Percentiles rank a stretch among this genome's conserved stretches.
These are phyloP conservation scores for Gloeostereum incarnatum DNA, from an alignment of 768 basidiomycete genomes.

Conservation along the genomic window DNA sequence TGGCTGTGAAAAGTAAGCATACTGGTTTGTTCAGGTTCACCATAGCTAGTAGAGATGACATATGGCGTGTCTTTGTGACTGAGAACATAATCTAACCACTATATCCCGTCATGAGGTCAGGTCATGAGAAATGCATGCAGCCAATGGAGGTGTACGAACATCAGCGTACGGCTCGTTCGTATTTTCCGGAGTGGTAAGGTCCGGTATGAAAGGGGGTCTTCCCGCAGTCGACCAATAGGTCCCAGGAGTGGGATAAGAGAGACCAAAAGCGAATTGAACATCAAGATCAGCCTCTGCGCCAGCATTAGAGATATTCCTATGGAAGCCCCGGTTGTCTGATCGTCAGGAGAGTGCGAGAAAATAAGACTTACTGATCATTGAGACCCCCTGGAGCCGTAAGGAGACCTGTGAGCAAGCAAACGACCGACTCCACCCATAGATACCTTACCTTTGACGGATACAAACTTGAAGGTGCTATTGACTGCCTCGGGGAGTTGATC, in stretches of 20 bases:
- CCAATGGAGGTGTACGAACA: slow-evolving; percentile 15
- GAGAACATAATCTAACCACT: slow-evolving; percentile 60
- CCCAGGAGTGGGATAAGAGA: slow-evolving; percentile 47
- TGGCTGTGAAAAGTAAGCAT: not conserved
- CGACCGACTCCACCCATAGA: not conserved
- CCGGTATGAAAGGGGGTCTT: slow-evolving; percentile 5
- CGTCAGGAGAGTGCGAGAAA: too few species aligned
- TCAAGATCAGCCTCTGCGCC: slow-evolving; percentile 63
- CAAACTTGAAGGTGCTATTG: slow-evolving; percentile 39
- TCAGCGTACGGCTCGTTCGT: slow-evolving; percentile 40
- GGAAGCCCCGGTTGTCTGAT: too few species aligned
- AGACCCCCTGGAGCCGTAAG: slow-evolving; percentile 33
- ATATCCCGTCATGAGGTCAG: slow-evolving; percentile 6
- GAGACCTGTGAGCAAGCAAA: slow-evolving; percentile 6
- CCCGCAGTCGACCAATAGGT: slow-evolving; percentile 4
- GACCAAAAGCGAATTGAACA: slow-evolving; percentile 56
- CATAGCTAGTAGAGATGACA: slow-evolving; percentile 66
- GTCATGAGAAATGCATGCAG: slow-evolving; percentile 6
- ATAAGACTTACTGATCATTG: slow-evolving; percentile 62
- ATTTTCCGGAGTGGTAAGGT: slow-evolving; percentile 16
- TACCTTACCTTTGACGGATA: slow-evolving; percentile 45
- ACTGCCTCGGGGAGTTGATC: slow-evolving; percentile 38
- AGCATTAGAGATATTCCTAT: slow-evolving; percentile 33
- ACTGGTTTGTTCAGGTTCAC: slow-evolving; percentile 67
- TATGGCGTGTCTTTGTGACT: slow-evolving; percentile 37